phyloP scores from a whole-genome alignment of 23 red algal genomes.

The Gracilaria domingensis region DNA sequence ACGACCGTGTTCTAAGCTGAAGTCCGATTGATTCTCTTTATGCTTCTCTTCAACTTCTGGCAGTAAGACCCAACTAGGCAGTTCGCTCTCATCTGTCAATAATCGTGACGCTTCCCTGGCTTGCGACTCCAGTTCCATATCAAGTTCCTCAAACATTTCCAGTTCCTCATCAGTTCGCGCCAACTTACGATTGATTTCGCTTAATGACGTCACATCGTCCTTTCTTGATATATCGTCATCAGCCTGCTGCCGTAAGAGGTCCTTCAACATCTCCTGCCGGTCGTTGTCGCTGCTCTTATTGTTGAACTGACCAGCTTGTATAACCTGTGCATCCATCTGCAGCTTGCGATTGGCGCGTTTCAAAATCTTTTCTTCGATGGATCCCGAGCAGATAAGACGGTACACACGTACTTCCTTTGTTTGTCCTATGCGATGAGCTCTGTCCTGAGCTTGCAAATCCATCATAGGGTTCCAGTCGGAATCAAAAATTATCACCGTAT shows the following conservation, averaged over 20 bases:
- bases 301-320: conserved; percentile 99
- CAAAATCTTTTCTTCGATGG: conserved; percentile 97
- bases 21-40: conserved; percentile 45
- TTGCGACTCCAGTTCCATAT: conserved; percentile 61
- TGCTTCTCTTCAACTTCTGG: conserved; percentile 59
- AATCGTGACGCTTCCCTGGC: conserved; percentile 34
- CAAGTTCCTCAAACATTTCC: conserved; percentile 88
- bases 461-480: conserved; percentile 97
- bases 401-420: conserved; percentile 93
- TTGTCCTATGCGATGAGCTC: conserved; percentile 95
- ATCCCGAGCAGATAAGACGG: conserved; percentile 83
- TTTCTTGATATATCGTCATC: conserved; percentile 61
- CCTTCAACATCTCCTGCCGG: conserved; percentile 87
- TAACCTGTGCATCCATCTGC: conserved; percentile 93
- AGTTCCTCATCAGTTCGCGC: conserved; percentile 88
- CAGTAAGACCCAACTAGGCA: conserved; percentile 88
- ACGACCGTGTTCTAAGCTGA: conserved; percentile 60
- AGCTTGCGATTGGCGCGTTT: conserved; percentile 89
- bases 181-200: conserved; percentile 81
- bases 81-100: conserved; percentile 73
- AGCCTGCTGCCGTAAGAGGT: conserved; percentile 81
- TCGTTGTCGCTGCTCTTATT: conserved; percentile 92
- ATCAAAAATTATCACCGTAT: conserved; percentile 98
- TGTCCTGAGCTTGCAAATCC: conserved; percentile 98
- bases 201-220: conserved; percentile 76